Base-by-base conservation (phyloP, 2,329 filamentous ascomycete genomes). In the Orbilia brochopaga region DNA sequence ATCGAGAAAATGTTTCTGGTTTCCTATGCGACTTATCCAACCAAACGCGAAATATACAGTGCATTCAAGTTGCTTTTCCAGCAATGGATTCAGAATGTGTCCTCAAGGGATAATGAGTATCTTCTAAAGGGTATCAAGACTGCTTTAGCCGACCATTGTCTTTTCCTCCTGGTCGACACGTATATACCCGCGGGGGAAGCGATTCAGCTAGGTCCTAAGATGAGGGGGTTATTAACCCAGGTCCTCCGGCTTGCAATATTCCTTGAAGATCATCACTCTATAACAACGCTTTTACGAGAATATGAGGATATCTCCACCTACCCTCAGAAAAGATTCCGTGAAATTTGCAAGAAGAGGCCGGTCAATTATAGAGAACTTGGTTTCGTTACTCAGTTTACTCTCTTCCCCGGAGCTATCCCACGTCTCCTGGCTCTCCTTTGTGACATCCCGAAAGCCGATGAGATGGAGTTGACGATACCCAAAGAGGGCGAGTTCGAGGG, bases 1-100 rank as follows among this genome's bases (percentile, higher is more conserved):
- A 15, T 67, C 1, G 50, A 40, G 10, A 67, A 56, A 17, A n/a
- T 67, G 4, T 67, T 67, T 30, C 1, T 24, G 11, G 27, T 66
- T 6, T 13, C 42, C 23, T 67, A 55, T 24, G 32, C 40, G 1
- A 6, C 35, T 4, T 21, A 5, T 10, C 17, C 44, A 13, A n/a
- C n/a, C n/a, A 37, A 37, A 6, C 17, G 6, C 17, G 23, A 46
- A 32, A 24, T 54, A 30, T 64, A 32, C n/a, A 15, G n/a, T 7
- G 13, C 10, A 1, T 48, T 63, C 24, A 8, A 17, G 5, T 10
- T 13, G 2, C 1, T 21, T 2, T 17, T 65, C 19, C 5, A 1
- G 2, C 1, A 7, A 15, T 65, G 61, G 61, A 15, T 57, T 19
- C 2, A 21, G 32, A 32, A 30, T 3, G 40, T 17, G 4, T 19